Evolutionary conservation across 1,284 basidiomycete genomes (phyloP).

Genomic region (Irpex rosettiformis): DNA sequence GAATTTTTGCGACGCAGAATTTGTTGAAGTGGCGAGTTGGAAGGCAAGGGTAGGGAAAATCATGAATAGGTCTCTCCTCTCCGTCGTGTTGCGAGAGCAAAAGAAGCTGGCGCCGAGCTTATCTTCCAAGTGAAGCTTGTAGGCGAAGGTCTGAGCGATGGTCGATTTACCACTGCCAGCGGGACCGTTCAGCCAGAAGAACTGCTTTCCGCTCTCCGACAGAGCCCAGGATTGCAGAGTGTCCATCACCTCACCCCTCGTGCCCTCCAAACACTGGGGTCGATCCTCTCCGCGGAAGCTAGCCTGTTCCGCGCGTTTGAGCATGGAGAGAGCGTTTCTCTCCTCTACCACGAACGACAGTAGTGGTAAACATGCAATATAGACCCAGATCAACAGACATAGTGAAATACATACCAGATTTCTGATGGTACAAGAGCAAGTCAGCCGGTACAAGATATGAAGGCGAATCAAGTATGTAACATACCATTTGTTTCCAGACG

Average conservation of each 20-base stretch:
- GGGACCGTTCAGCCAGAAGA: slow-evolving; percentile 16
- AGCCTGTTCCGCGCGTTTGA: not conserved
- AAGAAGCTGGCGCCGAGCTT: slow-evolving; percentile 26
- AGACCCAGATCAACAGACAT: too few species aligned
- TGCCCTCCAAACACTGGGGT: not conserved
- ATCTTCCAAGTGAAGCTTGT: not conserved
- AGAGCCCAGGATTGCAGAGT: not conserved
- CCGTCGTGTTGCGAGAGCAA: slow-evolving; percentile 17
- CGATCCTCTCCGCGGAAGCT: not conserved
- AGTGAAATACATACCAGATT: too few species aligned
- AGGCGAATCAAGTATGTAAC: too few species aligned
- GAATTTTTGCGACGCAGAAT: not conserved
- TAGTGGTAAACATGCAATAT: too few species aligned
- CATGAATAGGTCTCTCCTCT: slow-evolving; percentile 12
- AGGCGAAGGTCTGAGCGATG: slow-evolving; percentile 13
- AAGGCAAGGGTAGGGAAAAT: slow-evolving; percentile 27
- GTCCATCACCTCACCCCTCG: not conserved
- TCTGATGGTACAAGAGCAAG: too few species aligned
- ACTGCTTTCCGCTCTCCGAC: not conserved
- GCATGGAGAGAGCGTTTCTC: not conserved
- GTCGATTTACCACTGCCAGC: slow-evolving; percentile 20
- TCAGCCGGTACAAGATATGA: too few species aligned
- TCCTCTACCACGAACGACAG: not conserved
- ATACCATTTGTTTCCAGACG: too few species aligned
- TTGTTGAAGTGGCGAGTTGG: slow-evolving; percentile 18